phyloP scores from a whole-genome alignment of 139 green algal genomes.

The Chlorella ohadii region DNA sequence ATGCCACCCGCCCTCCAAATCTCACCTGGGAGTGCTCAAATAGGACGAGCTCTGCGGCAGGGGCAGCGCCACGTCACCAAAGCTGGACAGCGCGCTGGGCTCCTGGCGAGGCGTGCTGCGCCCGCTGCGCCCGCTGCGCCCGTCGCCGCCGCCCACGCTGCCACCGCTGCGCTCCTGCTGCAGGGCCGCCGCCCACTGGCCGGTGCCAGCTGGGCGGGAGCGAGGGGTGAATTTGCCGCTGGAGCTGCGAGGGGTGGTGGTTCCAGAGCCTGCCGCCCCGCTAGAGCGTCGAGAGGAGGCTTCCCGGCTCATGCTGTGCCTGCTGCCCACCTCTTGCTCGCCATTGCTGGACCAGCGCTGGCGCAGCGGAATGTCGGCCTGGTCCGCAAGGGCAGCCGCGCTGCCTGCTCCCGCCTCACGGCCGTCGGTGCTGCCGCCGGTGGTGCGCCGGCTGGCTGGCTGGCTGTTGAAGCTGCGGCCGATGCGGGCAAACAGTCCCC shows the following conservation, averaged over 20 bases:
- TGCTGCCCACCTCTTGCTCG: background rate
- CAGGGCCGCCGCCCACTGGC: background rate
- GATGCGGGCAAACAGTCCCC: constrained; percentile 12
- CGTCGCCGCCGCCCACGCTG: background rate
- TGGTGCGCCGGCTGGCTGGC: background rate
- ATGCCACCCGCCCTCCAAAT: background rate
- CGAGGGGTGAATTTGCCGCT: background rate
- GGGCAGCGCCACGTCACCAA: constrained; percentile 1
- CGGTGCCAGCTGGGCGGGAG: background rate
- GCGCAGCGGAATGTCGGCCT: constrained; percentile 2
- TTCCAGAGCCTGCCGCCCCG: background rate
- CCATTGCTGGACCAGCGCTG: background rate
- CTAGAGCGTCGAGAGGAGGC: background rate
- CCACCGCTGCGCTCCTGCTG: constrained; percentile 5
- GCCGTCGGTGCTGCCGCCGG: background rate
- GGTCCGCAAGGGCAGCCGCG: background rate
- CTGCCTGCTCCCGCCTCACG: background rate
- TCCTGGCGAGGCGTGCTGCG: background rate
- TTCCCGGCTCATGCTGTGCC: background rate
- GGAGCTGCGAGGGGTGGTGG: background rate
- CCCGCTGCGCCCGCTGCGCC: background rate
- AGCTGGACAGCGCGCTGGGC: constrained; percentile 18
- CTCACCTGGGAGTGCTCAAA: background rate
- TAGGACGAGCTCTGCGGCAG: background rate
- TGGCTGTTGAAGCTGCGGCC: constrained; percentile 14